phyloP scores from a whole-genome alignment of 371 early-diverging fungal genomes.

The Massospora cicadina region DNA sequence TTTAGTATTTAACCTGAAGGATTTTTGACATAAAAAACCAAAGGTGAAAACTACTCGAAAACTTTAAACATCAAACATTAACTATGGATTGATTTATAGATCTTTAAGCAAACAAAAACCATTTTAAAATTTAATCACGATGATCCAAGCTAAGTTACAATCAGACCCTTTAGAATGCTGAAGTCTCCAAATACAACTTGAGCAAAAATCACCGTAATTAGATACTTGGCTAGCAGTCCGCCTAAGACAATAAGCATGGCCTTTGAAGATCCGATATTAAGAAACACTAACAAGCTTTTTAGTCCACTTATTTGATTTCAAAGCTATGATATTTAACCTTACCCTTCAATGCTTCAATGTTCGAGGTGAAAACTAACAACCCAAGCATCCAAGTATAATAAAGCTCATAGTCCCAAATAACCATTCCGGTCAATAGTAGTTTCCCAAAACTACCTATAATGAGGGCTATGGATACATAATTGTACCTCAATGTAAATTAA shows the following conservation, averaged over 20 bases:
- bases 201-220: neutral
- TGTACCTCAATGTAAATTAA: slow-evolving; percentile 20
- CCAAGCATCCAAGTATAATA: slow-evolving; percentile 68
- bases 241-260: neutral
- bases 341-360: slow-evolving; percentile 71
- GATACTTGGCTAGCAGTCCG: neutral
- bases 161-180: neutral
- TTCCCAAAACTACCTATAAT: slow-evolving; percentile 81
- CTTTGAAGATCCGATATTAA: neutral
- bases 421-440: slow-evolving; percentile 73
- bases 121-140: too few species aligned
- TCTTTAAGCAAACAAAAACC: too few species aligned
- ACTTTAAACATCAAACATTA: too few species aligned
- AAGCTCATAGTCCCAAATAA: slow-evolving; percentile 82
- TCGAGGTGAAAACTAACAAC: slow-evolving; percentile 60
- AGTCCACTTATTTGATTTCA: neutral
- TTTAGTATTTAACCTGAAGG: too few species aligned
- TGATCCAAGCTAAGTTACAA: neutral
- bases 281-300: neutral
- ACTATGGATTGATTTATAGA: too few species aligned
- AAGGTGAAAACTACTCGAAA: too few species aligned
- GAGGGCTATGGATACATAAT: slow-evolving; percentile 53
- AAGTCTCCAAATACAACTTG: neutral
- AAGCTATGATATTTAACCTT: too few species aligned
- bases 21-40: too few species aligned